These are phyloP conservation scores for Fraxinus platypoda DNA, from an alignment of 305 asterid genomes.

Conservation along the genomic window DNA sequence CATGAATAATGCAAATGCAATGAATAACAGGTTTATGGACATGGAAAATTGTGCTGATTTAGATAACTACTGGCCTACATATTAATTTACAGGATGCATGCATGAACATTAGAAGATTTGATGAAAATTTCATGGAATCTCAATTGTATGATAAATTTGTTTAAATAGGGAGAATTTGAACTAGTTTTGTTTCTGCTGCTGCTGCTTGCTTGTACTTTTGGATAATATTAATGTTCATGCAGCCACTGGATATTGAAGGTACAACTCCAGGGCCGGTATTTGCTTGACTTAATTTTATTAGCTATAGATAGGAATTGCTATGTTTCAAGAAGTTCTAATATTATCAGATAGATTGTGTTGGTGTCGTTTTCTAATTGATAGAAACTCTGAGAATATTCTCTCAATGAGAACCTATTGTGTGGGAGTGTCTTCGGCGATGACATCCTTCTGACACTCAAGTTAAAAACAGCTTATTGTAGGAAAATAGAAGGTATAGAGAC, in stretches of 20 bases:
- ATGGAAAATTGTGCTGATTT: slow-evolving; percentile 76
- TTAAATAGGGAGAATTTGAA: neutral
- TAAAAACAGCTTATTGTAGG: neutral
- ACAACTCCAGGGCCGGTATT: slow-evolving; percentile 2
- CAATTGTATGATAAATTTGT: slow-evolving; percentile 20
- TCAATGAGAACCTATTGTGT: neutral
- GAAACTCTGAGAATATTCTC: neutral
- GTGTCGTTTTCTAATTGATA: neutral
- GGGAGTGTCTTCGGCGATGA: neutral
- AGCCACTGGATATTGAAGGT: slow-evolving; percentile 7
- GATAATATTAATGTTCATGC: slow-evolving; percentile 5
- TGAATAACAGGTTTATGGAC: slow-evolving; percentile 46
- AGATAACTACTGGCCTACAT: slow-evolving; percentile 66
- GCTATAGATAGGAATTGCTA: slow-evolving; percentile 9
- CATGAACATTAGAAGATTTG: slow-evolving; percentile 1
- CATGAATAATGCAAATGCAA: neutral
- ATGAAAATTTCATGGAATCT: neutral
- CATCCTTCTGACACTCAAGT: neutral
- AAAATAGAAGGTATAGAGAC: too few relatives aligned
- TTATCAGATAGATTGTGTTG: neutral
- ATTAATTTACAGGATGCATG: slow-evolving; percentile 25
- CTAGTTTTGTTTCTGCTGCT: slow-evolving; percentile 12
- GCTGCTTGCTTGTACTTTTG: slow-evolving; percentile 13
- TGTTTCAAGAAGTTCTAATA: neutral
- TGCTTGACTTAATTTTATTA: slow-evolving; percentile 9